Conservation (phyloP, 2,329 filamentous ascomycete species). For the Aspergillus fijiensis region DNA sequence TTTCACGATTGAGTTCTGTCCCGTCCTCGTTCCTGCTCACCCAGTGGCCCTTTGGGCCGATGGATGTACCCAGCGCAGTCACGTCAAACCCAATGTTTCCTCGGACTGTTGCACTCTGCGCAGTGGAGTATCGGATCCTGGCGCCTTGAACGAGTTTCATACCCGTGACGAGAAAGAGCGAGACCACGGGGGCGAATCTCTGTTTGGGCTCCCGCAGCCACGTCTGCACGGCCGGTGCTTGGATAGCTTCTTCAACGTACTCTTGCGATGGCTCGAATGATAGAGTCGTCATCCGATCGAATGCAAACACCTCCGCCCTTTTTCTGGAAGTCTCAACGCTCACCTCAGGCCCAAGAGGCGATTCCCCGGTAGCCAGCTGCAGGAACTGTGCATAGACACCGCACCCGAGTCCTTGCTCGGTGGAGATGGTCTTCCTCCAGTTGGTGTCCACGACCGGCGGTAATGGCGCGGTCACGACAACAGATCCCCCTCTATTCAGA, state of each 20-base stretch:
- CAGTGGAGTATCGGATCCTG: slow-evolving; percentile 28
- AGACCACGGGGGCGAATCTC: slow-evolving; percentile 19
- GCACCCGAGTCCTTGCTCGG: slow-evolving; percentile 22
- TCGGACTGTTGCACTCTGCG: slow-evolving; percentile 19
- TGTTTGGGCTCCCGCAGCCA: slow-evolving; percentile 29
- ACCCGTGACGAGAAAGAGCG: slow-evolving; percentile 28
- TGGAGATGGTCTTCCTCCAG: slow-evolving; percentile 32
- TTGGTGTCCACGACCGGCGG: slow-evolving; percentile 26
- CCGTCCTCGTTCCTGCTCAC: slow-evolving; percentile 23
- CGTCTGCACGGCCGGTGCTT: slow-evolving; percentile 28
- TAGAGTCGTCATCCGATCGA: slow-evolving; percentile 29
- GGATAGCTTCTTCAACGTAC: slow-evolving; percentile 28
- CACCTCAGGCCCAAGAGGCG: slow-evolving; percentile 23
- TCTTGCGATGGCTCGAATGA: slow-evolving; percentile 28
- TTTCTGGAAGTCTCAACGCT: slow-evolving; percentile 23
- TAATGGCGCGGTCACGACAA: slow-evolving; percentile 21
- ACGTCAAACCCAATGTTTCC: slow-evolving; percentile 24
- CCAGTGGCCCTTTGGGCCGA: slow-evolving; percentile 29
- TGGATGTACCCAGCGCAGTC: slow-evolving; percentile 20
- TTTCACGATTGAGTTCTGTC: slow-evolving; percentile 24
- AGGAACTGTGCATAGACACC: slow-evolving; percentile 32
- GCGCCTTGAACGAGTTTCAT: slow-evolving; percentile 31
- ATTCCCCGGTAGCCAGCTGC: slow-evolving; percentile 27
- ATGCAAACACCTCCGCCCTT: slow-evolving; percentile 24
- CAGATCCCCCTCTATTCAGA: slow-evolving; percentile 23